phyloP scores from a whole-genome alignment of 192 early-diverging fungal species.

The Chytriomyces sp. region DNA sequence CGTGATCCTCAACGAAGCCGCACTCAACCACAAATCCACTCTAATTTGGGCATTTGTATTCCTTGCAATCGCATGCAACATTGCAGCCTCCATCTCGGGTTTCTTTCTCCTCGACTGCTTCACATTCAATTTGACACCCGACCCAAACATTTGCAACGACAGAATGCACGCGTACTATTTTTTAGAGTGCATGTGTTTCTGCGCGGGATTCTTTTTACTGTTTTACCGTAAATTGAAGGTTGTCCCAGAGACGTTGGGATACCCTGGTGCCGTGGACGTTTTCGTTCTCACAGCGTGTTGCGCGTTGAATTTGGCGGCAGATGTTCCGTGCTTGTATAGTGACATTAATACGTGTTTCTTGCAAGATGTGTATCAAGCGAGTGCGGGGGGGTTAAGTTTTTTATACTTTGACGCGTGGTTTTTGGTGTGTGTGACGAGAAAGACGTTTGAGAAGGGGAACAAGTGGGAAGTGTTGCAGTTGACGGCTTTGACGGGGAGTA shows the following conservation, averaged over 20 bases:
- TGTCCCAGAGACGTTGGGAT: conserved; percentile 4
- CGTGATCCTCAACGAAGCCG: conserved; percentile 13
- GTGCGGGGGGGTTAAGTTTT: not conserved
- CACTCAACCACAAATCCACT: not conserved
- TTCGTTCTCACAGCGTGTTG: not conserved
- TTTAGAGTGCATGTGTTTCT: conserved; percentile 2
- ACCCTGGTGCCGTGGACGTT: not conserved
- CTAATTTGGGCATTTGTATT: conserved; percentile 10
- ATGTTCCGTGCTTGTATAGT: conserved; percentile 18
- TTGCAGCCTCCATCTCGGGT: not conserved
- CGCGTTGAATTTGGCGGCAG: conserved; percentile 21
- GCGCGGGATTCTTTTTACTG: conserved; percentile 1
- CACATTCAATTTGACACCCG: not conserved
- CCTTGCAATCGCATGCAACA: not conserved
- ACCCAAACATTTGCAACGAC: not conserved
- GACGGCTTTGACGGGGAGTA: not conserved
- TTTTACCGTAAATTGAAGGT: conserved; percentile 22
- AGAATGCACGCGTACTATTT: conserved; percentile 14
- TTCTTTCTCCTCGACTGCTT: conserved; percentile 26
- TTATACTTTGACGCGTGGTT: conserved; percentile 23
- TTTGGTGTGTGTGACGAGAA: not conserved
- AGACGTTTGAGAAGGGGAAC: not conserved
- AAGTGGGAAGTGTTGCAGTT: conserved; percentile 12
- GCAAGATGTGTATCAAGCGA: conserved; percentile 10
- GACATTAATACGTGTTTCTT: conserved; percentile 6